A percentile compares a stretch with the other conserved stretches of the same genome.
phyloP scores from a whole-genome alignment of 1,139 yeast genomes.

The Yamadazyma triangularis region DNA sequence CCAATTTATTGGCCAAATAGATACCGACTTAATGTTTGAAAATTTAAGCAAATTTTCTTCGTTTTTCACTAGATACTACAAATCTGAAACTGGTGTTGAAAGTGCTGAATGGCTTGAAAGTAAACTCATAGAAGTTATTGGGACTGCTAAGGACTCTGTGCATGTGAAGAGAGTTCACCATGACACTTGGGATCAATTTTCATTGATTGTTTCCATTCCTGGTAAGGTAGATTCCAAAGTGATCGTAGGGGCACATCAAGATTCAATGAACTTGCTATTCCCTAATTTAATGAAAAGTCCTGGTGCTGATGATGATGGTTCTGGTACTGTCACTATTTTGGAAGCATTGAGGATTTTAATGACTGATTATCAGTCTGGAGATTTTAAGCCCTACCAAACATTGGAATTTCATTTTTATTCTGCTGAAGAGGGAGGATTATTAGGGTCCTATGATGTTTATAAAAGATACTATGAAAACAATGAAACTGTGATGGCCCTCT shows the following conservation, averaged over 20 bases:
- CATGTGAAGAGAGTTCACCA: conserved; percentile 28
- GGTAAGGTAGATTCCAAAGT: conserved; percentile 41
- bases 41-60: conserved; percentile 63
- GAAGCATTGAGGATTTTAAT: conserved; percentile 69
- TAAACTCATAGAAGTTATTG: conserved; percentile 39
- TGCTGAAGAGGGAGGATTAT: conserved; percentile 90
- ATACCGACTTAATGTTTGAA: conserved; percentile 43
- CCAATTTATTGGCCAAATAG: conserved; percentile 35
- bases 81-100: conserved; percentile 62
- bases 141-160: conserved; percentile 31
- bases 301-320: conserved; percentile 95
- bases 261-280: conserved; percentile 69
- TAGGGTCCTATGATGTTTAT: conserved; percentile 83
- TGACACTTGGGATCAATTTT: conserved; percentile 42
- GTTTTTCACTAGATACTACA: conserved; percentile 78
- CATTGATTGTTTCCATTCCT: conserved; percentile 38
- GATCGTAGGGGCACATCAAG: conserved; percentile 88
- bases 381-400: conserved; percentile 60
- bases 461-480: conserved; percentile 43
- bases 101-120: conserved; percentile 70
- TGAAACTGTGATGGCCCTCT: conserved; percentile 68
- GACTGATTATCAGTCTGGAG: conserved; percentile 28
- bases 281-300: conserved; percentile 78
- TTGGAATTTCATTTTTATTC: conserved; percentile 91
- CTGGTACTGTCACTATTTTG: conserved; percentile 76